Evolutionary conservation across 2,329 filamentous ascomycete genomes (phyloP).

Genomic region (Amylocarpus encephaloides): DNA sequence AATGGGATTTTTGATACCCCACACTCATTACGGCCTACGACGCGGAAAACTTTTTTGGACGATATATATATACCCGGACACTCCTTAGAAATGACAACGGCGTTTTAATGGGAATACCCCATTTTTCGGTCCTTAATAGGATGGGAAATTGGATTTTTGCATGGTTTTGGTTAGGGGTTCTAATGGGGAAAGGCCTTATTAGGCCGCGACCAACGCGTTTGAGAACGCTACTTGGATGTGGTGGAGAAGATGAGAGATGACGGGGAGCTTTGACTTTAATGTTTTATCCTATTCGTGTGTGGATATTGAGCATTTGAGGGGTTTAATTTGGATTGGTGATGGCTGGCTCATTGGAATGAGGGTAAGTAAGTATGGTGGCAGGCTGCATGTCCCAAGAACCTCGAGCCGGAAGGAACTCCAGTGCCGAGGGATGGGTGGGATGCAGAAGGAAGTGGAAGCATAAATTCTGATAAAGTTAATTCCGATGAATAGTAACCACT

Average conservation of each 20-base stretch:
- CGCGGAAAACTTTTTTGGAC: neutral
- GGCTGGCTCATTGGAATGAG: too few species aligned
- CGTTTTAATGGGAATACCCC: neutral
- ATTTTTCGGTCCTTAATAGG: too few species aligned
- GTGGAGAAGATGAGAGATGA: neutral
- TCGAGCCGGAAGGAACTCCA: too few species aligned
- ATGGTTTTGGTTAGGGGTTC: neutral
- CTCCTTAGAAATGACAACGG: neutral
- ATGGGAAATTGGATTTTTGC: neutral
- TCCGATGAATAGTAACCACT: too few species aligned
- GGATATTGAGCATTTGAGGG: neutral
- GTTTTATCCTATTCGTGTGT: conserved; percentile 2
- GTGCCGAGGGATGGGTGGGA: too few species aligned
- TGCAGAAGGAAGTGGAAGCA: too few species aligned
- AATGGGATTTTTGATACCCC: neutral
- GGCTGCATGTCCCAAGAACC: too few species aligned
- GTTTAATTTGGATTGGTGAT: neutral
- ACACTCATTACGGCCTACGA: conserved; percentile 1
- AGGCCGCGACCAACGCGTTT: neutral
- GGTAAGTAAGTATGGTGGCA: too few species aligned
- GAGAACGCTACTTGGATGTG: neutral
- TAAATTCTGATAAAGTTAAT: too few species aligned
- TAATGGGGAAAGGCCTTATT: neutral
- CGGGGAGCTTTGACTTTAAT: neutral
- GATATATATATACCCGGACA: neutral